Percentiles rank a stretch among this genome's conserved stretches.
Evolutionary conservation across 768 basidiomycete genomes (phyloP).

Genomic region (Guyanaporus albipodus): DNA sequence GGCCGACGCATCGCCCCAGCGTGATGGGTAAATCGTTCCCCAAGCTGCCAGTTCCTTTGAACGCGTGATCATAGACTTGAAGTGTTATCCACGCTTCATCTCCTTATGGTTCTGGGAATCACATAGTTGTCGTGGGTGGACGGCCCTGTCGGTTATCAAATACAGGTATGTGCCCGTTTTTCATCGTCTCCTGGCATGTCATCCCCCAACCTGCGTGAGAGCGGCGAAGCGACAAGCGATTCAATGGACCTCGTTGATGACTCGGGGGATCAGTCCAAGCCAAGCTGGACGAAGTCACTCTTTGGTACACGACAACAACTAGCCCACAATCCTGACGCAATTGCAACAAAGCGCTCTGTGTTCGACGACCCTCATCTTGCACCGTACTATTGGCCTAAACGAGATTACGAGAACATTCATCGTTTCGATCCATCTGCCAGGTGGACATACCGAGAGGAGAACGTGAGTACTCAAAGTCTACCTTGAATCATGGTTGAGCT

Average conservation of each 20-base stretch:
- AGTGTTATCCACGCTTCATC: too few species aligned
- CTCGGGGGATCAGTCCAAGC: neutral
- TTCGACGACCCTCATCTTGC: constrained; percentile 46
- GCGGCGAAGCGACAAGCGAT: neutral
- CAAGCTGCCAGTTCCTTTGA: too few species aligned
- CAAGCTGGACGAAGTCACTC: neutral
- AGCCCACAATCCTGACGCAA: constrained; percentile 31
- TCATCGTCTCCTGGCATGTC: neutral
- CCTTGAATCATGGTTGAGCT: neutral
- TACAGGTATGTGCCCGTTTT: too few species aligned
- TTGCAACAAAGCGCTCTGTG: constrained; percentile 47
- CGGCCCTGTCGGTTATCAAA: too few species aligned
- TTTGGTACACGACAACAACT: neutral
- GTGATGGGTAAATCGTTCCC: too few species aligned
- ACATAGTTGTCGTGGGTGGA: too few species aligned
- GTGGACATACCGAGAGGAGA: constrained; percentile 59
- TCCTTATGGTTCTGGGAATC: too few species aligned
- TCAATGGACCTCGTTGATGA: constrained; percentile 10
- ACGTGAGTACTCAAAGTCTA: constrained; percentile 21
- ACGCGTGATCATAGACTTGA: too few species aligned
- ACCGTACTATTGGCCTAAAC: constrained; percentile 39
- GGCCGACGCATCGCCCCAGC: too few species aligned
- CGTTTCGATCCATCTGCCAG: constrained; percentile 54
- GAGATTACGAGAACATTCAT: constrained; percentile 51
- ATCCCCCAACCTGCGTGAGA: neutral